These are phyloP conservation scores for Phoma sp. DNA, from an alignment of 2,329 filamentous ascomycete genomes.

Conservation along the genomic window DNA sequence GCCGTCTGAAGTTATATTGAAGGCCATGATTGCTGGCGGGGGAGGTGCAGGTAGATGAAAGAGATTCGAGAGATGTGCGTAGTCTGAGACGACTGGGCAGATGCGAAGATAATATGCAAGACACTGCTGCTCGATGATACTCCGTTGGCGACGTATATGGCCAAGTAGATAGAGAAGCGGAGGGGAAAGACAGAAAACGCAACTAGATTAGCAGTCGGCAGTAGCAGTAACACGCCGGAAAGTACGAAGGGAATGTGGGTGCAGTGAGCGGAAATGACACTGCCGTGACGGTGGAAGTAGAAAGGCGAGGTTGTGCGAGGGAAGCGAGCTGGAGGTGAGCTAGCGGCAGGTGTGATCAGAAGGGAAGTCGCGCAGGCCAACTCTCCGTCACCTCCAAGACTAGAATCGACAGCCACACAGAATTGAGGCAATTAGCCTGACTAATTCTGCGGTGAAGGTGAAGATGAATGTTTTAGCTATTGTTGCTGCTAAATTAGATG, in stretches of 20 bases:
- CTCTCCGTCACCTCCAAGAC: slow-evolving; percentile 18
- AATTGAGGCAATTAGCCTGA: neutral
- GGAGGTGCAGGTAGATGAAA: slow-evolving; percentile 37
- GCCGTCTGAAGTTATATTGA: slow-evolving; percentile 50
- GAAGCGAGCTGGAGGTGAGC: slow-evolving; percentile 15
- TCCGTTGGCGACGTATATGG: slow-evolving; percentile 45
- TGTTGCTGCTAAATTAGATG: neutral
- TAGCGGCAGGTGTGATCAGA: slow-evolving; percentile 17
- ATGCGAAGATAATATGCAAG: slow-evolving; percentile 47
- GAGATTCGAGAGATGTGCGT: slow-evolving; percentile 41
- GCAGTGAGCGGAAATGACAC: slow-evolving; percentile 17
- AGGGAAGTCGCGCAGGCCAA: slow-evolving; percentile 21
- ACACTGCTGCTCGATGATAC: slow-evolving; percentile 32
- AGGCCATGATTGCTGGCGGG: slow-evolving; percentile 40
- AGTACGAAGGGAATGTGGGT: slow-evolving; percentile 25
- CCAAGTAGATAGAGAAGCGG: slow-evolving; percentile 45
- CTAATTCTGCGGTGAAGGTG: neutral
- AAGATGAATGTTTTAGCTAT: neutral
- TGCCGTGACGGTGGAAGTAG: slow-evolving; percentile 5
- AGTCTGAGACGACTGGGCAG: slow-evolving; percentile 33
- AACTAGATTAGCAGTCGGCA: slow-evolving; percentile 31
- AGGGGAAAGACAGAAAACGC: slow-evolving; percentile 31
- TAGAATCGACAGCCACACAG: neutral
- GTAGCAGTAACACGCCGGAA: slow-evolving; percentile 20
- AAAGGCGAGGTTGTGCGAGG: slow-evolving; percentile 21